Evolutionary conservation across 2,329 filamentous ascomycete genomes (phyloP).

Genomic region (Aspergillus bombycis): DNA sequence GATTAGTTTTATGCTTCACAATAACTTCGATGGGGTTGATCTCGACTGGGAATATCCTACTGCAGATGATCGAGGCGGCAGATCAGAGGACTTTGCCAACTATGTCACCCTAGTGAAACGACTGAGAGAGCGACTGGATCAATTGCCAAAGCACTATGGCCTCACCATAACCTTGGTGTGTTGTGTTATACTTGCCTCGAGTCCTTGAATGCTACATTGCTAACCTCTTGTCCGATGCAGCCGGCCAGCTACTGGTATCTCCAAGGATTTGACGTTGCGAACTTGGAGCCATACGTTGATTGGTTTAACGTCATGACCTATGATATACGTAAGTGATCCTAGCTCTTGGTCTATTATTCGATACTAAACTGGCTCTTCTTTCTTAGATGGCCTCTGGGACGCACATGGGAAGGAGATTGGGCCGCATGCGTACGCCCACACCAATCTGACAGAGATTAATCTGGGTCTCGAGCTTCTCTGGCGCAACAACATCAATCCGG

Average conservation of each 20-base stretch:
- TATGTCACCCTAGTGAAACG: conserved; percentile 14
- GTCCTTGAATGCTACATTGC: background rate
- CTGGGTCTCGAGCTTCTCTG: conserved; percentile 49
- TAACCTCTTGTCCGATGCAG: background rate
- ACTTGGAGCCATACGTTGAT: conserved; percentile 16
- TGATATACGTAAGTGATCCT: conserved; percentile 20
- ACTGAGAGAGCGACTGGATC: conserved; percentile 4
- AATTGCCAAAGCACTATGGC: conserved; percentile 2
- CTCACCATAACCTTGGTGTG: conserved; percentile 18
- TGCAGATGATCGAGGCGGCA: conserved; percentile 15
- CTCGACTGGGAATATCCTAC: conserved; percentile 24
- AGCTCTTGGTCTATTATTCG: too few relatives aligned
- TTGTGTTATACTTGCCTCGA: background rate
- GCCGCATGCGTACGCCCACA: conserved; percentile 22
- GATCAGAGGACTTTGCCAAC: conserved; percentile 12
- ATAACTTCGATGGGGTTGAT: conserved; percentile 20
- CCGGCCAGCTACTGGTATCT: conserved; percentile 22
- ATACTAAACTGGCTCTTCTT: background rate
- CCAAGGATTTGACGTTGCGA: conserved; percentile 14
- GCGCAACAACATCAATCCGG: conserved; percentile 46
- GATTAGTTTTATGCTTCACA: conserved; percentile 14
- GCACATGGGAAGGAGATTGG: conserved; percentile 15
- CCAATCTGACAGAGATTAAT: conserved; percentile 35
- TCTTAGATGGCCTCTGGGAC: conserved; percentile 28
- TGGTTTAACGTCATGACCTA: conserved; percentile 29